Conservation (phyloP, 495 filamentous ascomycete genomes). For the Podospora pseudocomata region DNA sequence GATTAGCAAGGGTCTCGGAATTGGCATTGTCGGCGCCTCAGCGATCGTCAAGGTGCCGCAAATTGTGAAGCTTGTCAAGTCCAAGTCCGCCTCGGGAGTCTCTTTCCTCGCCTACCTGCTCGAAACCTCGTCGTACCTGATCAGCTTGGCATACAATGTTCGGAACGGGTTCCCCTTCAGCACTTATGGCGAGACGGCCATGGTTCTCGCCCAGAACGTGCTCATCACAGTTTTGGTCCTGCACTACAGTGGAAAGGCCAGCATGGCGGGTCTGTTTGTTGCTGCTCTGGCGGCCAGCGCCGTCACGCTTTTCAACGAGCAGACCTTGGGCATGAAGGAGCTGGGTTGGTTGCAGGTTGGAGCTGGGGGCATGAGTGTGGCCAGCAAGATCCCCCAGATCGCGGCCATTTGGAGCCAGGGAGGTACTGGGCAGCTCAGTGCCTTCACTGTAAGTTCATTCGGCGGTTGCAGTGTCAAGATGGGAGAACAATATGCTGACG, state of each 20-base stretch:
- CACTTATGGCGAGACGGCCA: constrained; percentile 89
- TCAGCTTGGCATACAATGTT: constrained; percentile 83
- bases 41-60: constrained; percentile 93
- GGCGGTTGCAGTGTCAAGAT: neutral
- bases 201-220: constrained; percentile 89
- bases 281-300: constrained; percentile 64
- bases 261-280: constrained; percentile 66
- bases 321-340: constrained; percentile 61
- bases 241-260: constrained; percentile 62
- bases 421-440: constrained; percentile 90
- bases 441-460: constrained; percentile 73
- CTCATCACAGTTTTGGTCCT: constrained; percentile 80
- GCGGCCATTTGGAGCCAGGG: constrained; percentile 75
- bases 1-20: constrained; percentile 86
- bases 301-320: constrained; percentile 64
- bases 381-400: constrained; percentile 92
- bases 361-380: constrained; percentile 75
- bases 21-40: constrained; percentile 84
- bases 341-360: constrained; percentile 79
- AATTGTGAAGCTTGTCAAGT: constrained; percentile 81
- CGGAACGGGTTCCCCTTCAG: constrained; percentile 90
- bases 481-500: neutral
- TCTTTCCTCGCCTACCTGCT: constrained; percentile 87
- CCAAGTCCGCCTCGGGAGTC: constrained; percentile 74
- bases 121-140: constrained; percentile 80